A percentile compares a stretch with the other conserved stretches of the same genome.
Conservation (phyloP, 2,329 filamentous ascomycete species). For the Lithohypha guttulata region DNA sequence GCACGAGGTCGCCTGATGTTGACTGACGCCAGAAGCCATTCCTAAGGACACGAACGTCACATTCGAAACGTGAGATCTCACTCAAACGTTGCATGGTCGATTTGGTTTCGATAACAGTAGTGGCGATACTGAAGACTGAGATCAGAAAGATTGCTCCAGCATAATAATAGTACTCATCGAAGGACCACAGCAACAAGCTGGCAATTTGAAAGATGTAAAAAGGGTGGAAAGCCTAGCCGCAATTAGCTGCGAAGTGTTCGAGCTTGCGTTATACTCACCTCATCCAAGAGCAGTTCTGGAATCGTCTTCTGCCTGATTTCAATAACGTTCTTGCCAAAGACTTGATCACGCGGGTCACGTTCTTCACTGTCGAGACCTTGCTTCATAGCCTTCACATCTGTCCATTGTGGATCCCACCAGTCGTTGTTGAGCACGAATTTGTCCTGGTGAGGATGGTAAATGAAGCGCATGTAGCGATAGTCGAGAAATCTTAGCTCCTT, state of each 20-base stretch:
- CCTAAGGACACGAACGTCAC: conserved; percentile 82
- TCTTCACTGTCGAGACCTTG: conserved; percentile 80
- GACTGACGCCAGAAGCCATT: conserved; percentile 94
- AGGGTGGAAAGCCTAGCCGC: conserved; percentile 68
- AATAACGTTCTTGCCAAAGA: conserved; percentile 85
- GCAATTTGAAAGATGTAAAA: conserved; percentile 98
- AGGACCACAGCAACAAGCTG: conserved; percentile 84
- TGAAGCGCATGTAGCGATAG: conserved; percentile 90
- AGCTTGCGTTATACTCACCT: conserved; percentile 43
- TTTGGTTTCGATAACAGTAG: conserved; percentile 81
- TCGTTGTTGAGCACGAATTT: conserved; percentile 77
- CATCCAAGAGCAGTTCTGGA: conserved; percentile 74
- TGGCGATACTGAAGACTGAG: conserved; percentile 80
- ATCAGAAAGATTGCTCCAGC: conserved; percentile 90
- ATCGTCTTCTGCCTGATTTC: conserved; percentile 86
- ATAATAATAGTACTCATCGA: conserved; percentile 97
- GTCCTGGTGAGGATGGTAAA: conserved; percentile 78
- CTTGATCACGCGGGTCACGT: conserved; percentile 66
- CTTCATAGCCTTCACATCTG: conserved; percentile 61
- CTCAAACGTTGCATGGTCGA: conserved; percentile 83
- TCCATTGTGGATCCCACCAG: conserved; percentile 93
- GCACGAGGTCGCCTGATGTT: conserved; percentile 76
- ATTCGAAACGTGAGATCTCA: conserved; percentile 90
- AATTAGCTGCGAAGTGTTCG: not conserved
- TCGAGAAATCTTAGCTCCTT: conserved; percentile 66